Evolutionary conservation across 352 stramenopile genomes (phyloP).

Genomic region (Globisporangium solare): DNA sequence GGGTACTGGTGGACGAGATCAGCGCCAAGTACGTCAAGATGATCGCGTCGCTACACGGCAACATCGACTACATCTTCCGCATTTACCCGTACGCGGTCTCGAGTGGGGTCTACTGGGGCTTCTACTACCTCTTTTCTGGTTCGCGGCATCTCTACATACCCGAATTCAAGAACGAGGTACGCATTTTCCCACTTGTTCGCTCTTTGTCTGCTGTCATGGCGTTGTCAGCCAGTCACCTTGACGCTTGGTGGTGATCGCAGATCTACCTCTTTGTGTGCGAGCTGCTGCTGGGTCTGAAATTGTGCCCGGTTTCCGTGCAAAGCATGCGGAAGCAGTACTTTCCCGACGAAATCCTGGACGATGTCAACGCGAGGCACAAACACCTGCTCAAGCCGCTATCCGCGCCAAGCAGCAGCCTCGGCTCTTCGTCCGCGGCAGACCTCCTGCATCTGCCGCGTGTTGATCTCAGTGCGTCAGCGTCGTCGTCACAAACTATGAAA

Average conservation of each 20-base stretch:
- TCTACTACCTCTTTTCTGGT: conserved; percentile 86
- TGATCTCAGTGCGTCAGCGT: not conserved
- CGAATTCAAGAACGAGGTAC: conserved; percentile 68
- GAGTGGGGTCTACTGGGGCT: conserved; percentile 75
- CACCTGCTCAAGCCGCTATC: conserved; percentile 9
- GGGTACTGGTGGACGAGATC: conserved; percentile 60
- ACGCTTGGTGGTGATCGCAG: too few relatives aligned
- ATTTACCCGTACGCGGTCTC: conserved; percentile 86
- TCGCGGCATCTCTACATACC: conserved; percentile 81
- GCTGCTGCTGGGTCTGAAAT: conserved; percentile 60
- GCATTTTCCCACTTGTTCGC: too few relatives aligned
- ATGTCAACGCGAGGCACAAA: conserved; percentile 35
- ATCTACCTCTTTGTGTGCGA: conserved; percentile 75
- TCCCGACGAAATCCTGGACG: conserved; percentile 70
- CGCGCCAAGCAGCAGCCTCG: not conserved
- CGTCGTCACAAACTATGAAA: conserved; percentile 12
- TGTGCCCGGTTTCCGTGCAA: conserved; percentile 62
- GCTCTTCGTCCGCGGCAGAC: conserved; percentile 9
- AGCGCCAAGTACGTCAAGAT: conserved; percentile 80
- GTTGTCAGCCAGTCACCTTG: too few relatives aligned
- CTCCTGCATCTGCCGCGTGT: conserved; percentile 21
- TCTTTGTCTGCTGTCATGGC: too few relatives aligned
- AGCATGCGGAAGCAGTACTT: conserved; percentile 65
- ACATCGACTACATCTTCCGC: conserved; percentile 84
- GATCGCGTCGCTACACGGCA: conserved; percentile 57